Percentiles rank a stretch among this genome's conserved stretches.
Conservation (phyloP, 257 asterid species). For the Fraxinus anomala region DNA sequence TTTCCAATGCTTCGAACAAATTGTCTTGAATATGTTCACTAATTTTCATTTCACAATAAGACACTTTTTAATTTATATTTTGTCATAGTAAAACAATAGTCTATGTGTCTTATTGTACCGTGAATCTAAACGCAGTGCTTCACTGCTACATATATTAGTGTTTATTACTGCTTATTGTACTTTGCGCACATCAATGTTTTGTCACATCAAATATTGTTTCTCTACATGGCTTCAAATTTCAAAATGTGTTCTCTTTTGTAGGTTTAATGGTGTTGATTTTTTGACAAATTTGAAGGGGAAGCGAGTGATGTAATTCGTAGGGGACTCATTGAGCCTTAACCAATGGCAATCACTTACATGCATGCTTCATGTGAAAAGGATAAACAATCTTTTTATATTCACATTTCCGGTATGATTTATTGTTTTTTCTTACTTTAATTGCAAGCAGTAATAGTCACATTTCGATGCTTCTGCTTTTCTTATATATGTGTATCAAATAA, state of each 20-base stretch:
- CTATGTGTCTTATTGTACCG: too few relatives aligned
- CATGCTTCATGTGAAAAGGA: slow-evolving; percentile 41
- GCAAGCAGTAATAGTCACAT: slow-evolving; percentile 12
- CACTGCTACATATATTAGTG: too few relatives aligned
- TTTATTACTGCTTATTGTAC: neutral
- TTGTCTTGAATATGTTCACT: too few relatives aligned
- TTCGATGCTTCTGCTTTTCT: slow-evolving; percentile 17
- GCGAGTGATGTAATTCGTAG: slow-evolving; percentile 53
- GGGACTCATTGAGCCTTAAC: slow-evolving; percentile 63
- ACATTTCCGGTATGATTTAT: too few relatives aligned
- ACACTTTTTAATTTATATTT: too few relatives aligned
- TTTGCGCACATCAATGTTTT: neutral
- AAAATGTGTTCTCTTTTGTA: slow-evolving; percentile 21
- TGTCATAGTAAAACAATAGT: too few relatives aligned
- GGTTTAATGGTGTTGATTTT: slow-evolving; percentile 56
- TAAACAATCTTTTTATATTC: too few relatives aligned
- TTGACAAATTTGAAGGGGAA: slow-evolving; percentile 45
- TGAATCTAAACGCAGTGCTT: too few relatives aligned
- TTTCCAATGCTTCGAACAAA: too few relatives aligned
- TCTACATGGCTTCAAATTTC: neutral
- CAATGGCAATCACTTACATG: slow-evolving; percentile 75
- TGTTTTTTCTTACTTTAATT: too few relatives aligned
- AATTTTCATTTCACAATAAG: too few relatives aligned
- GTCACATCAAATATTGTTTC: neutral
- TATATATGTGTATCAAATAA: too few relatives aligned